Base-by-base conservation (phyloP, 2,329 filamentous ascomycete species). In the Emergomyces africanus region DNA sequence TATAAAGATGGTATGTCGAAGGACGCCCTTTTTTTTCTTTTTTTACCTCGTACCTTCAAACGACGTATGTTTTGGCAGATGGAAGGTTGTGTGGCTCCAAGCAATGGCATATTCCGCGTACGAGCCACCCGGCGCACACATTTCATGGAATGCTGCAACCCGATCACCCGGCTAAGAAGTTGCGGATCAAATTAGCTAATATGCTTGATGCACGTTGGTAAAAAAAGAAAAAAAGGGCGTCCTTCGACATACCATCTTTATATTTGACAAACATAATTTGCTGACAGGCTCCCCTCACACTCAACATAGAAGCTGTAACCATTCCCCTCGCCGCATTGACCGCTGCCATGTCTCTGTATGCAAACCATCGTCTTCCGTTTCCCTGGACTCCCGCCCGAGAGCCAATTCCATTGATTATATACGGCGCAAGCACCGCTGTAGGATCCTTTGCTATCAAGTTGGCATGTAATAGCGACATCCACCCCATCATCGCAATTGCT, bases 401-500 rank as follows among this genome's bases (percentile, higher is more conserved):
- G 25, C 64, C 63, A 0, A 71, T 66, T 2, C 77, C 77, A 0
- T 64, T 78, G 2, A 69, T 82, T 8, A 69, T 82, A 48, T 80
- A 80, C 63, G 78, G 78, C 25, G 74, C 68, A 0, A 74, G 79
- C 0, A 78, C 78, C 0, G 77, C 83, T 0, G 82, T 86, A 0
- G 83, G 83, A 8, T 71, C 79, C 5, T 86, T 81, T 64, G 78
- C 78, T 0, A 70, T 85, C 49, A 81, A 86, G 67, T 73, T 86
- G 18, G 81, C 81, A 12, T 66, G 63, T 4, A 71, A 72, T 9
- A 77, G 76, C 60, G 81, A 82, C 66, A 81, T 86, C 61, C 81
- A 85, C 68, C 84, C 83, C 0, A 70, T 86, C 49, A 82, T 87
- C 62, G 78, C 77, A 61, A 74, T 86, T 8, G 82, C 83, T 0